Percentiles rank a stretch among this genome's conserved stretches.
phyloP scores from a whole-genome alignment of 257 asterid species.

The Cinchona pubescens region DNA sequence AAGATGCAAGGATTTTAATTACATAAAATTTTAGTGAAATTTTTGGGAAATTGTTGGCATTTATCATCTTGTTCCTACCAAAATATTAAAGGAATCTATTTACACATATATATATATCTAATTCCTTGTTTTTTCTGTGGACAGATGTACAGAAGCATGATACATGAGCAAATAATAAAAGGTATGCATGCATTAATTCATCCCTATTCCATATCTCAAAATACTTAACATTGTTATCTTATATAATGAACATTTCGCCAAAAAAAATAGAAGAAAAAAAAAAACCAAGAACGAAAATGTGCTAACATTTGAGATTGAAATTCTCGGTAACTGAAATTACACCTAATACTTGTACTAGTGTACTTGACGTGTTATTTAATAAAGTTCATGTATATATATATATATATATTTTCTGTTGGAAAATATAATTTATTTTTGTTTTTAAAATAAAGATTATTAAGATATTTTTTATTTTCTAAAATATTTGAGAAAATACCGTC shows the following conservation, averaged over 20 bases:
- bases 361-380: too few relatives aligned
- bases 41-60: background rate
- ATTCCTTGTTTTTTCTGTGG: conserved; percentile 15
- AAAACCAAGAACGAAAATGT: background rate
- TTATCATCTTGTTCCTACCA: too few relatives aligned
- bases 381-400: too few relatives aligned
- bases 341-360: background rate
- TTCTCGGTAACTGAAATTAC: background rate
- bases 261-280: background rate
- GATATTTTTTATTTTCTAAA: background rate
- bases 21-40: background rate
- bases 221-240: background rate
- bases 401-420: too few relatives aligned
- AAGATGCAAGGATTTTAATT: background rate
- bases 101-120: too few relatives aligned
- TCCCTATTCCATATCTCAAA: background rate
- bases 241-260: background rate
- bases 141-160: conserved; percentile 83
- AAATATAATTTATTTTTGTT: too few relatives aligned
- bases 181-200: conserved; percentile 35
- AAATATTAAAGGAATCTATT: background rate
- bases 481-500: background rate
- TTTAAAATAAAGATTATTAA: too few relatives aligned
- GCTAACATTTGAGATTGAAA: background rate
- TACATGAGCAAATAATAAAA: conserved; percentile 53